Base-by-base conservation (phyloP, 1,139 yeast genomes). In the Pichia sp. region DNA sequence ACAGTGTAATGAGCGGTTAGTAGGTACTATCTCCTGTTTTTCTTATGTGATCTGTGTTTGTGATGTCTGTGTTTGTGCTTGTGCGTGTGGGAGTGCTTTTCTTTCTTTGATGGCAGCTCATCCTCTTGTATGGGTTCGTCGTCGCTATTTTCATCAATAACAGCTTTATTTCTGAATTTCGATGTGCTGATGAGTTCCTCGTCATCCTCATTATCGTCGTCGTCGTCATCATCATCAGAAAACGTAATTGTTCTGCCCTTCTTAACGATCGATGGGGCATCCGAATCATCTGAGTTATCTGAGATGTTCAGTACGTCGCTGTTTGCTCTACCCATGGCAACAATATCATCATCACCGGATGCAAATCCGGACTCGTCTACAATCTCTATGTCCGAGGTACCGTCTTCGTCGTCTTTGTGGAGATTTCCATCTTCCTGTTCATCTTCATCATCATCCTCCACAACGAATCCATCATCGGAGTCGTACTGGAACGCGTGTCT, bases 391-490 rank as follows among this genome's bases (percentile, higher is more conserved):
- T 8, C 8, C 22, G 22, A 21, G 22, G 8, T 21, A 9, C 8
- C 11, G 13, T 22, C 29, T 10, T 29, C 33, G 13, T 20, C 22
- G n/a, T 27, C 30, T 14, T 18, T 13, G 17, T 9, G 19, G 14
- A 27, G 8, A 25, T 12, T 25, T 12, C 10, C 13, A n/a, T n/a
- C n/a, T 29, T 11, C 13, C 11, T 22, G 16, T 6, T 22, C 33
- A 1, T 22, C 30, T 11, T 17, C 34, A 2, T 42, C 46, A n/a
- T 39, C 42, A 21, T 40, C 45, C 18, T 39, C 39, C 9, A 41
- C 47, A 9, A 43, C 43, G 20, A 43, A 43, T 3, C 45, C 44
- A 25, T 41, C 45, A 37, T 43, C 45, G 20, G 40, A 37, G 12
- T 41, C 47, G 26, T 43, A 41, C n/a, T n/a, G n/a, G n/a, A n/a